Conservation (phyloP, 2,329 filamentous ascomycete genomes). For the Colletotrichum endophyticum region DNA sequence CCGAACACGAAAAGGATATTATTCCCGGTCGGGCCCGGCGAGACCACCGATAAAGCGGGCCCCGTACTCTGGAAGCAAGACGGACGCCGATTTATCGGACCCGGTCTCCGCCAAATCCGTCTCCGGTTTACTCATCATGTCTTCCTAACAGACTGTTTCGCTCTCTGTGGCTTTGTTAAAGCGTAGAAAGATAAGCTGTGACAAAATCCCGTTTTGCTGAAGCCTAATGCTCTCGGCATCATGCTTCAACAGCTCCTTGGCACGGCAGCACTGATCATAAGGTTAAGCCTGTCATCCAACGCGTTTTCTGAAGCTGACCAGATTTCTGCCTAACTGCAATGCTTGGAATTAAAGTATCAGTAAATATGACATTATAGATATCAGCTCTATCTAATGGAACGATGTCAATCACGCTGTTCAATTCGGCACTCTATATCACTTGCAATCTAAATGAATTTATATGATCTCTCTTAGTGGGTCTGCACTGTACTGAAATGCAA, state of each 20-base stretch:
- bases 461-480: neutral
- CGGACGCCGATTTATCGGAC: neutral
- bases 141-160: neutral
- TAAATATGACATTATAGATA: too few species aligned
- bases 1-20: neutral
- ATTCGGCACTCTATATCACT: neutral
- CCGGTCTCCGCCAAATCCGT: neutral
- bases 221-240: neutral
- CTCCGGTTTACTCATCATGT: neutral
- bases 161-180: neutral
- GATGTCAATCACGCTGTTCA: neutral
- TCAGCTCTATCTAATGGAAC: too few species aligned
- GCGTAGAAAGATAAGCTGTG: neutral
- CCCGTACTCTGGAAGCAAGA: neutral
- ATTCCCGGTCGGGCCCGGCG: neutral
- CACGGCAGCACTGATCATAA: neutral
- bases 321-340: too few species aligned
- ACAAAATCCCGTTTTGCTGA: neutral
- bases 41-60: neutral
- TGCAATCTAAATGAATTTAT: neutral
- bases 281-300: neutral
- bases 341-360: neutral
- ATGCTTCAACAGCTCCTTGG: neutral
- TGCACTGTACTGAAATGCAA: neutral
- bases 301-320: neutral